Conservation (phyloP, 2,329 filamentous ascomycete genomes). For the Alternaria sp. region DNA sequence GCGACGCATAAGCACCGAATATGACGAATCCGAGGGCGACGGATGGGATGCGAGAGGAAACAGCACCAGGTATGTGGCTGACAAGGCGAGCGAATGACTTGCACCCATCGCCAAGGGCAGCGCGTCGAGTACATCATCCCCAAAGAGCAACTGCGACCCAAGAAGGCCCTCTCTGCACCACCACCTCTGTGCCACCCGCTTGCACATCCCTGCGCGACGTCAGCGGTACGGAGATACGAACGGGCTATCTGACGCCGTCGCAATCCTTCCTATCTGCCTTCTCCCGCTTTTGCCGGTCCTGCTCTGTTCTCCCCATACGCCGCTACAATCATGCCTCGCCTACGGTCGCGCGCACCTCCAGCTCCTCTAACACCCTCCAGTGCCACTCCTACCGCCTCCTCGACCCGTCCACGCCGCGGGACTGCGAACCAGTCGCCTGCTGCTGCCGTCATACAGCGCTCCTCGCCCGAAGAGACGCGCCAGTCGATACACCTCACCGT, state of each 20-base stretch:
- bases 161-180: conserved; percentile 19
- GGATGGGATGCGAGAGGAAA: conserved; percentile 47
- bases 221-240: conserved; percentile 10
- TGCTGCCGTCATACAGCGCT: conserved; percentile 50
- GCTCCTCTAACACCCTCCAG: conserved; percentile 44
- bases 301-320: conserved; percentile 1
- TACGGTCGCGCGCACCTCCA: conserved; percentile 49
- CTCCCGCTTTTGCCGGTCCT: conserved; percentile 8
- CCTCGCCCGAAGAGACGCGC: conserved; percentile 54
- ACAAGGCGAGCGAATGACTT: conserved; percentile 33
- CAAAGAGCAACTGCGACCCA: conserved; percentile 23
- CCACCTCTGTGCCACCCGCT: conserved; percentile 31
- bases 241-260: conserved; percentile 28
- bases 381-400: conserved; percentile 48
- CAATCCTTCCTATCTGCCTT: conserved; percentile 15
- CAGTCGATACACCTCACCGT: conserved; percentile 60
- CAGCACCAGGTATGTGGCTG: conserved; percentile 45
- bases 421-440: conserved; percentile 46
- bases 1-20: conserved; percentile 53
- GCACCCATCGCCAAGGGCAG: conserved; percentile 32
- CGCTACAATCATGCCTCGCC: conserved; percentile 45
- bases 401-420: conserved; percentile 50
- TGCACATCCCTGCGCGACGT: conserved; percentile 29
- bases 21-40: conserved; percentile 48
- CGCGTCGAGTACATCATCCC: conserved; percentile 31